Percentiles rank a stretch among this genome's conserved stretches.
phyloP scores from a whole-genome alignment of 441 rosid genomes.

The Croton setiger region DNA sequence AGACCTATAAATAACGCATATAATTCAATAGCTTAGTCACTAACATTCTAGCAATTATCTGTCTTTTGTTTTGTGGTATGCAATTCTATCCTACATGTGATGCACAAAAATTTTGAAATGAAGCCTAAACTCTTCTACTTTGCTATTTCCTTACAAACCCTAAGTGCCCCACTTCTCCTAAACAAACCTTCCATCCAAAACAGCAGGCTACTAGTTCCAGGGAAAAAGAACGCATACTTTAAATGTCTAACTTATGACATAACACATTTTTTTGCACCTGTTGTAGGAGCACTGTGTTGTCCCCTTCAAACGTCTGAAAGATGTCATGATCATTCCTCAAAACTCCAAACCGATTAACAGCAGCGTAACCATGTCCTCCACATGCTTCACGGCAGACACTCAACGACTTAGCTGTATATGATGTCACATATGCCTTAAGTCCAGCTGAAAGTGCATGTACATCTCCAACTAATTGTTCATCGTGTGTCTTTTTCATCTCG shows the following conservation, averaged over 20 bases:
- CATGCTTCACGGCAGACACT: constrained; percentile 94
- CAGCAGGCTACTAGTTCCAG: too few relatives aligned
- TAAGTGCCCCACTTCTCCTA: neutral
- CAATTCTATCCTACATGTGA: neutral
- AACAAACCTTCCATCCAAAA: neutral
- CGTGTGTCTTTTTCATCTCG: constrained; percentile 85
- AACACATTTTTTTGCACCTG: constrained; percentile 41
- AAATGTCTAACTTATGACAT: neutral
- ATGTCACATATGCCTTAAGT: constrained; percentile 88
- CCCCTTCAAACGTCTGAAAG: constrained; percentile 99
- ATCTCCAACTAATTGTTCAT: constrained; percentile 77
- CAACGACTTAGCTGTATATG: constrained; percentile 84
- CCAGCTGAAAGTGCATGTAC: constrained; percentile 97
- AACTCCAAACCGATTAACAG: constrained; percentile 91
- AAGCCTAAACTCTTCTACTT: neutral
- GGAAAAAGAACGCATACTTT: neutral
- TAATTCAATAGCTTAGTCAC: too few relatives aligned
- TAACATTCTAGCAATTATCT: neutral
- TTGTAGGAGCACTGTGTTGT: constrained; percentile 96
- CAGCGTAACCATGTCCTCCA: constrained; percentile 99
- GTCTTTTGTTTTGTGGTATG: neutral
- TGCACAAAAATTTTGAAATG: neutral
- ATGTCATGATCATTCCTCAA: constrained; percentile 98
- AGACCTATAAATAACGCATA: too few relatives aligned
- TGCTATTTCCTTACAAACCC: neutral